Evolutionary conservation across 805 yeast species (phyloP).

Genomic region (Torulaspora indica): DNA sequence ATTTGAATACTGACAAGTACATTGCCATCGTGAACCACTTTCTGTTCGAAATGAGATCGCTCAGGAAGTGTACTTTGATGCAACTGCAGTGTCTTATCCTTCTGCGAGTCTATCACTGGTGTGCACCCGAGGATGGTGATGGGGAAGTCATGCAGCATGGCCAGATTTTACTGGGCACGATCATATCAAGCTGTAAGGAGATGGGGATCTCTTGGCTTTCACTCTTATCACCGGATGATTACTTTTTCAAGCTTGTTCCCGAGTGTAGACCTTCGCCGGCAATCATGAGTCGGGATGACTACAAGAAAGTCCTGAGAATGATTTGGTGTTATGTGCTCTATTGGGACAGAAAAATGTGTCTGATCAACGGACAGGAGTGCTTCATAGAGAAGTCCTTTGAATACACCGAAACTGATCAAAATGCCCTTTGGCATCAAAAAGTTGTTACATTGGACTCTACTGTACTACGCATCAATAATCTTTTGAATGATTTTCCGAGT

Average conservation of each 20-base stretch:
- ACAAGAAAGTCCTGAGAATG: constrained; percentile 17
- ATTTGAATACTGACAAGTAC: constrained; percentile 23
- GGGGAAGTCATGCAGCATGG: constrained; percentile 30
- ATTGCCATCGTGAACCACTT: constrained; percentile 26
- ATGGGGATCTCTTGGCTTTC: constrained; percentile 31
- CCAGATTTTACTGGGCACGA: constrained; percentile 29
- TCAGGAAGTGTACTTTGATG: constrained; percentile 29
- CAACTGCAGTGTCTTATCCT: constrained; percentile 29
- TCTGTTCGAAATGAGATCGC: constrained; percentile 23
- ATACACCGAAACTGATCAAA: constrained; percentile 6
- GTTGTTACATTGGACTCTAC: constrained; percentile 19
- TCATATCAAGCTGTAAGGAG: constrained; percentile 29
- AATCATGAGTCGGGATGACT: constrained; percentile 16
- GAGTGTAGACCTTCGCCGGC: constrained; percentile 21
- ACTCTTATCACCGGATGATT: constrained; percentile 15
- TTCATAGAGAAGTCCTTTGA: constrained; percentile 24
- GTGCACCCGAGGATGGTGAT: constrained; percentile 35
- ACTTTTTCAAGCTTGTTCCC: constrained; percentile 18
- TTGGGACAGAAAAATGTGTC: constrained; percentile 33
- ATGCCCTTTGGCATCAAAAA: constrained; percentile 22
- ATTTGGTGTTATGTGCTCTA: constrained; percentile 29
- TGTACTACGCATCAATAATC: constrained; percentile 18
- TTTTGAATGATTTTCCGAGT: constrained; percentile 22
- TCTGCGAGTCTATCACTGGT: constrained; percentile 33
- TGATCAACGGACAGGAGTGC: constrained; percentile 32